Base-by-base conservation (phyloP, 495 filamentous ascomycete species). In the Neurospora sp. region DNA sequence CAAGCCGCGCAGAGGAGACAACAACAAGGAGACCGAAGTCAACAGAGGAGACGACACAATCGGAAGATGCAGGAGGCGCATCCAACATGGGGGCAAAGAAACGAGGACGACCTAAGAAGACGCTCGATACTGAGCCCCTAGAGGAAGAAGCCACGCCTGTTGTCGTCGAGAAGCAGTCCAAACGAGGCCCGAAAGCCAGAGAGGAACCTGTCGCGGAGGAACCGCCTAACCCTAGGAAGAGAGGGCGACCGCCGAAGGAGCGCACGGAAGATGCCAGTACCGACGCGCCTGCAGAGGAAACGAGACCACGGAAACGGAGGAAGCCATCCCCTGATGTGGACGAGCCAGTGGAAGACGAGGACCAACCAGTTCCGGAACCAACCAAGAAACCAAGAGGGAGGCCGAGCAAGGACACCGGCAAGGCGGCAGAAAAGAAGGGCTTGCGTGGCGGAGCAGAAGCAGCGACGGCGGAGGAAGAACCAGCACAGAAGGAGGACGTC, bases 41-140 rank as follows among this genome's bases (percentile, higher is more conserved):
- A n/a, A 44, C 12, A 69, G 71, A 37, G 20, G 8, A 46, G 18
- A n/a, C 46, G 48, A 27, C 27, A 27, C 37, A 72, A 69, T 3
- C 44, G 0, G 14, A 10, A 14, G 16, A n/a, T 6, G 5, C 35
- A 38, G 42, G 42, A 39, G 41, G 54, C 27, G 71, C 69, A n/a
- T 14, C 48, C 48, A 31, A 59, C 5, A 1, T 5, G 20, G 74
- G 70, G 48, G n/a, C 37, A 44, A 79, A 71, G 72, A 79, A 75
- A 73, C 72, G 76, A 70, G 75, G 79, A 39, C 72, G 79, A 2
- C 76, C 72, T 14, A 39, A 69, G 27, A 76, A 75, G 73, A 31
- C 3, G 20, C 71, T 48, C 0, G 74, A 72, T 39, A 66, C 14
- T 9, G 72, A 72, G 69, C 18, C 31, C 16, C 48, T 70, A 14